Conservation (phyloP, 352 stramenopile species). For the Pythium chondricola region DNA sequence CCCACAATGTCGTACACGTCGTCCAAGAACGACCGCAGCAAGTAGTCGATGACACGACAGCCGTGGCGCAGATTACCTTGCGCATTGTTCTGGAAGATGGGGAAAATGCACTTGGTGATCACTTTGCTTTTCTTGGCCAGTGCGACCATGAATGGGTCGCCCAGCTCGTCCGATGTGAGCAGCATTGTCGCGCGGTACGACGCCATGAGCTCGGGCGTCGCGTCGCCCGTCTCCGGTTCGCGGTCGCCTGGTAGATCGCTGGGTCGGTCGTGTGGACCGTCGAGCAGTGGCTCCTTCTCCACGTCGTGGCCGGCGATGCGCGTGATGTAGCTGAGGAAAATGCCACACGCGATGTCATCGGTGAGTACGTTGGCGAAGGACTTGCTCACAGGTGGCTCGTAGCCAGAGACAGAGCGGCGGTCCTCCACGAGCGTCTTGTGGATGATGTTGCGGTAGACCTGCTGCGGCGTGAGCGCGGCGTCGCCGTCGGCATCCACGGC, state of each 20-base stretch:
- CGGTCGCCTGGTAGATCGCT: conserved; percentile 3
- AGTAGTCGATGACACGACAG: conserved; percentile 82
- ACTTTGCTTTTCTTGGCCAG: conserved; percentile 73
- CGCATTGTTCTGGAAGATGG: conserved; percentile 62
- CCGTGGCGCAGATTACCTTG: conserved; percentile 80
- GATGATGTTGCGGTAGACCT: conserved; percentile 26
- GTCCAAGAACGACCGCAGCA: conserved; percentile 82
- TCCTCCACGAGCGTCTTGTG: conserved; percentile 46
- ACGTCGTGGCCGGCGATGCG: conserved; percentile 28
- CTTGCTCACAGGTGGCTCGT: conserved; percentile 31
- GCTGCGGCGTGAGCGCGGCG: conserved; percentile 24
- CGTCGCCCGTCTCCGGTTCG: conserved; percentile 25
- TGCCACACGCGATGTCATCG: conserved; percentile 48
- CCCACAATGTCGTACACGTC: conserved; percentile 85
- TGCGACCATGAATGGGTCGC: conserved; percentile 75
- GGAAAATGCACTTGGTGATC: conserved; percentile 76
- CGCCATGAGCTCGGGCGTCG: conserved; percentile 57
- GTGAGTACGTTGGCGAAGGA: conserved; percentile 57
- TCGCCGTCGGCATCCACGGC: conserved; percentile 6
- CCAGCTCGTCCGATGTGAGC: conserved; percentile 80
- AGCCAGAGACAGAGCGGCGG: conserved; percentile 9
- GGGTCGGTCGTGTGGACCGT: conserved; percentile 37
- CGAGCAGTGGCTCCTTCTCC: conserved; percentile 24
- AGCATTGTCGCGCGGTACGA: conserved; percentile 88
- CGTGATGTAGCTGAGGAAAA: conserved; percentile 63